These are phyloP conservation scores for Trichosanthes truncata DNA, from an alignment of 306 rosid genomes.

Conservation along the genomic window DNA sequence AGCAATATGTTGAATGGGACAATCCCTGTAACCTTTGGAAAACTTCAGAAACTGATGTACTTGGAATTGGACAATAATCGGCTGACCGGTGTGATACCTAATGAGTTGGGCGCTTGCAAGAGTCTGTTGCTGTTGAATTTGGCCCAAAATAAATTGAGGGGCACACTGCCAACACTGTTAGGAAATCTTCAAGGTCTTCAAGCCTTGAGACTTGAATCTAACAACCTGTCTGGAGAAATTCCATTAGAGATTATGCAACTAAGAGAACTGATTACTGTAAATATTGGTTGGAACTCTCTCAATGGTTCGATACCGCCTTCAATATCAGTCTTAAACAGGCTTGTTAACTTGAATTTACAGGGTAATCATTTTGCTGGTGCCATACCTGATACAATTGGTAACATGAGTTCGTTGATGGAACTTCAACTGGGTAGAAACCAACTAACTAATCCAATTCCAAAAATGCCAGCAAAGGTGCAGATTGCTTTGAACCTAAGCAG, in stretches of 20 bases:
- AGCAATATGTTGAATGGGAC: constrained; percentile 29
- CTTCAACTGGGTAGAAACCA: constrained; percentile 64
- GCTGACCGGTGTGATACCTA: constrained; percentile 39
- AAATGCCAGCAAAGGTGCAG: constrained; percentile 46
- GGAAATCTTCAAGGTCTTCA: constrained; percentile 45
- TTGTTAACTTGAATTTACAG: constrained; percentile 35
- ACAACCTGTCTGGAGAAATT: constrained; percentile 42
- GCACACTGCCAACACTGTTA: constrained; percentile 37
- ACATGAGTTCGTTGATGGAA: constrained; percentile 27
- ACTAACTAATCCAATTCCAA: constrained; percentile 45
- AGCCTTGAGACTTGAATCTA: constrained; percentile 50
- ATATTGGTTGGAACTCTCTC: constrained; percentile 61
- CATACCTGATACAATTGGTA: constrained; percentile 30
- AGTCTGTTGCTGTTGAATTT: constrained; percentile 54
- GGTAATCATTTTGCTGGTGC: constrained; percentile 43
- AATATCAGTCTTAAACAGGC: constrained; percentile 25
- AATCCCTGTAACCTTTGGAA: constrained; percentile 23
- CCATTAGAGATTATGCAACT: constrained; percentile 33
- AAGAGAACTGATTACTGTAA: constrained; percentile 21
- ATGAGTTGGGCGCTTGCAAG: constrained; percentile 30
- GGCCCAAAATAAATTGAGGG: constrained; percentile 41
- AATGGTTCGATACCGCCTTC: constrained; percentile 46
- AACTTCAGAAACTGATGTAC: constrained; percentile 22
- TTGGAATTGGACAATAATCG: constrained; percentile 55
- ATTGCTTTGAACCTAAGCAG: constrained; percentile 65